Base-by-base conservation (phyloP, 345 rosid genomes). In the Durio zibethinus region DNA sequence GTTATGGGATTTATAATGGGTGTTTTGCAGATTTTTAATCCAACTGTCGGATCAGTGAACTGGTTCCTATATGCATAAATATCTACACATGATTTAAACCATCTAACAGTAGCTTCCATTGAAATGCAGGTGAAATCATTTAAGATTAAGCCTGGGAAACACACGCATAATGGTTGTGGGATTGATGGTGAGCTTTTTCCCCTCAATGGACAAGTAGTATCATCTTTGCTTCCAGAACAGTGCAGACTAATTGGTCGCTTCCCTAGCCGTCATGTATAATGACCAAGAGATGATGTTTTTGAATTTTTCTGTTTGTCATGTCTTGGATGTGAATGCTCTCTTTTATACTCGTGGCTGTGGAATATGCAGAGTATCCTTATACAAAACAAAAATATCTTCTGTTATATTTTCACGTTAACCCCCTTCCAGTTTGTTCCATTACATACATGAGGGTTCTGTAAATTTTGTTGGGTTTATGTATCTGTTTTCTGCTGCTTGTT, bases 111-210 rank as follows among this genome's bases (percentile, higher is more conserved):
- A 62, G 79, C 72, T 74, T 77, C 47, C 36, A 20, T 35, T 27
- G 25, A 9, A 73, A 40, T 71, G 80, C 90, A 92, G 98, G 99
- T 97, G 73, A 94, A 87, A 77, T 91, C 98, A 11, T 92, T 97
- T 80, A 94, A 88, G 88, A 88, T 97, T 64, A 97, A 87, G 77
- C 85, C 93, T 14, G 91, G 87, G 35, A 94, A 92, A 84, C 91
- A 84, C 78, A 88, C 93, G 18, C 97, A 91, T 78, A 91, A 84
- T 71, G 88, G 92, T 72, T 94, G 98, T 74, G 99, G 98, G 69
- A 94, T 97, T 78, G 98, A 97, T 56, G 97, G 97, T 31, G 99
- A 97, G 83, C 76, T 91, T 72, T 94, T 94, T 73, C 88, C 89
- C 10, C 90, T 97, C 50, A 88, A 92, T 57, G 99, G 98, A 53